phyloP scores from a whole-genome alignment of 495 filamentous ascomycete species.

The Penicillium ochrochloron region DNA sequence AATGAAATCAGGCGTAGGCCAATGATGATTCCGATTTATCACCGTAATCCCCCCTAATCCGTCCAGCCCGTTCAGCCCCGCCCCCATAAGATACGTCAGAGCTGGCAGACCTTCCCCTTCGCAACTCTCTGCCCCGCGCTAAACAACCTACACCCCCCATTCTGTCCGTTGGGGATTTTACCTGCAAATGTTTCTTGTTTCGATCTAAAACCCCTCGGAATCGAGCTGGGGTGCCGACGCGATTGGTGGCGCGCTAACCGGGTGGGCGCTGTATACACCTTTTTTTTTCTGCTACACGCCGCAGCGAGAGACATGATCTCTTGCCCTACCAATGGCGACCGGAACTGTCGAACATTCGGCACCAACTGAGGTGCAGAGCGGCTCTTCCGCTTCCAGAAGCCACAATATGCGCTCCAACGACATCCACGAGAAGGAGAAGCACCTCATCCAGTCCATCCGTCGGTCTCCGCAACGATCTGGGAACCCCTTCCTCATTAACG shows the following conservation, averaged over 20 bases:
- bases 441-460: slow-evolving; percentile 49
- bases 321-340: slow-evolving; percentile 49
- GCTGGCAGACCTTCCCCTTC: slow-evolving; percentile 28
- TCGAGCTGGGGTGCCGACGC: slow-evolving; percentile 26
- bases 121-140: slow-evolving; percentile 27
- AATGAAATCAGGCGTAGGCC: slow-evolving; percentile 27
- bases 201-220: slow-evolving; percentile 19
- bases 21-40: slow-evolving; percentile 33
- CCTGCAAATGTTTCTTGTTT: slow-evolving; percentile 25
- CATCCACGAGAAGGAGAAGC: slow-evolving; percentile 56
- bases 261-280: slow-evolving; percentile 28
- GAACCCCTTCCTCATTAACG: slow-evolving; percentile 57
- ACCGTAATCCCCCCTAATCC: slow-evolving; percentile 30
- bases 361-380: slow-evolving; percentile 42
- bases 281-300: slow-evolving; percentile 27
- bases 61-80: slow-evolving; percentile 28
- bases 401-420: slow-evolving; percentile 43
- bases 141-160: slow-evolving; percentile 6
- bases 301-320: slow-evolving; percentile 39
- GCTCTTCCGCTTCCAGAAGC: slow-evolving; percentile 29
- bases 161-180: slow-evolving; percentile 9
- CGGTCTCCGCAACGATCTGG: slow-evolving; percentile 50
- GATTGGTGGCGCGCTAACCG: slow-evolving; percentile 36
- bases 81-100: slow-evolving; percentile 15
- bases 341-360: slow-evolving; percentile 48